Conservation (phyloP, 2,329 filamentous ascomycete genomes). For the Penicillium sp. region DNA sequence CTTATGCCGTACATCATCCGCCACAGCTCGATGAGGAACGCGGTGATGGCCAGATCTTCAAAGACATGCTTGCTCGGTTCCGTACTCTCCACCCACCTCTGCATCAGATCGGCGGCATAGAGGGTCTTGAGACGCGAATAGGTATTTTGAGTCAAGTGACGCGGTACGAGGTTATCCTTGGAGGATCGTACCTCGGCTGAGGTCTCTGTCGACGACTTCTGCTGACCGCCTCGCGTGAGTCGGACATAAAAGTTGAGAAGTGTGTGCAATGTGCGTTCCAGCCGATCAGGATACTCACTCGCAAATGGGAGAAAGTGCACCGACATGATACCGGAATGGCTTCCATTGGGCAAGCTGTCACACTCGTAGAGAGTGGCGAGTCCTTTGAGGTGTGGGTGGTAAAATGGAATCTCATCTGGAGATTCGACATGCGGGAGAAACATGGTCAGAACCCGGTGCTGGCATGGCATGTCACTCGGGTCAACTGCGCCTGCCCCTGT, state of each 20-base stretch:
- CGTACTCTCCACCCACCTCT: slow-evolving; percentile 78
- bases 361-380: slow-evolving; percentile 68
- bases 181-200: background rate
- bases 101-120: slow-evolving; percentile 66
- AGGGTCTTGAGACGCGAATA: slow-evolving; percentile 73
- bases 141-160: slow-evolving; percentile 70
- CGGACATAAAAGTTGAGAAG: slow-evolving; percentile 35
- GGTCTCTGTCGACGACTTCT: background rate
- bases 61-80: slow-evolving; percentile 91
- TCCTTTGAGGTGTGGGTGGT: slow-evolving; percentile 71
- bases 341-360: slow-evolving; percentile 17
- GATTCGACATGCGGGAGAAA: slow-evolving; percentile 68
- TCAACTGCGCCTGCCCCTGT: slow-evolving; percentile 8
- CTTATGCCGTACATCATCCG: slow-evolving; percentile 63
- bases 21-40: slow-evolving; percentile 92
- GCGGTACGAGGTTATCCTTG: slow-evolving; percentile 66
- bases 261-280: slow-evolving; percentile 35
- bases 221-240: slow-evolving; percentile 20
- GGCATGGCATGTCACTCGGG: background rate
- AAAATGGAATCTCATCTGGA: slow-evolving; percentile 68
- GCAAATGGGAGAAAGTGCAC: slow-evolving; percentile 49
- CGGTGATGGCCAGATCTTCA: slow-evolving; percentile 84
- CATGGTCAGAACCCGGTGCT: slow-evolving; percentile 51
- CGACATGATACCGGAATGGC: slow-evolving; percentile 38
- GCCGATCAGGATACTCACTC: slow-evolving; percentile 30